phyloP scores from a whole-genome alignment of 1,284 basidiomycete genomes.

The Cryptococcus sp. region DNA sequence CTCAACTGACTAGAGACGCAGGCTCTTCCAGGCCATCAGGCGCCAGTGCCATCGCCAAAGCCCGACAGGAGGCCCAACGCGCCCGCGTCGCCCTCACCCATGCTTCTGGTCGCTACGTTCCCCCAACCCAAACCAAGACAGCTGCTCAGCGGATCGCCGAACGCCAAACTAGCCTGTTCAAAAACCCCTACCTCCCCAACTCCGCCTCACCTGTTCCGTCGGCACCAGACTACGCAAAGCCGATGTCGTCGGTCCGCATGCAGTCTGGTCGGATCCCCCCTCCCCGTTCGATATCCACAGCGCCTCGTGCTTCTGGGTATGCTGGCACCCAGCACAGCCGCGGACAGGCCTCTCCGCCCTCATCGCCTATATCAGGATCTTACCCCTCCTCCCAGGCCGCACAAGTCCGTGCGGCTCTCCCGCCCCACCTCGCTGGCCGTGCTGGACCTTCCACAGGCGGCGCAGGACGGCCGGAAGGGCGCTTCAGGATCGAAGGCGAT shows the following conservation, averaged over 20 bases:
- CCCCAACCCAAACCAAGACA: constrained; percentile 17
- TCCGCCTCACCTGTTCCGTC: not conserved
- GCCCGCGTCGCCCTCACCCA: constrained; percentile 41
- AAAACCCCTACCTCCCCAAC: constrained; percentile 22
- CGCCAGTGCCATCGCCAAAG: constrained; percentile 30
- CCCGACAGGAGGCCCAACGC: constrained; percentile 35
- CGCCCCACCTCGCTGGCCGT: constrained; percentile 11
- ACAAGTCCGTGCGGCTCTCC: constrained; percentile 11
- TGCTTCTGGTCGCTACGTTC: constrained; percentile 35
- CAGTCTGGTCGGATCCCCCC: not conserved
- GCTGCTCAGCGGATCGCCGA: not conserved
- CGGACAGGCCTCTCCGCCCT: not conserved
- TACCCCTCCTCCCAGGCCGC: constrained; percentile 14
- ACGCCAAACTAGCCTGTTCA: constrained; percentile 11
- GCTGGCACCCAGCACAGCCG: not conserved
- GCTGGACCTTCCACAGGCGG: not conserved
- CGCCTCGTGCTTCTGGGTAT: not conserved
- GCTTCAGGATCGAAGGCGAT: constrained; percentile 12
- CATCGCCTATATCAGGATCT: constrained; percentile 18
- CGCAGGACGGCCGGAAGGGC: not conserved
- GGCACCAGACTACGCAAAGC: not conserved
- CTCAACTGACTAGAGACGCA: not conserved
- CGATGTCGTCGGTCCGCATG: not conserved
- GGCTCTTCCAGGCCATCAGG: not conserved
- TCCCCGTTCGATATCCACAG: not conserved